A percentile compares a stretch with the other conserved stretches of the same genome.
phyloP scores from a whole-genome alignment of 2,329 filamentous ascomycete genomes.

The Fusarium anguioides region DNA sequence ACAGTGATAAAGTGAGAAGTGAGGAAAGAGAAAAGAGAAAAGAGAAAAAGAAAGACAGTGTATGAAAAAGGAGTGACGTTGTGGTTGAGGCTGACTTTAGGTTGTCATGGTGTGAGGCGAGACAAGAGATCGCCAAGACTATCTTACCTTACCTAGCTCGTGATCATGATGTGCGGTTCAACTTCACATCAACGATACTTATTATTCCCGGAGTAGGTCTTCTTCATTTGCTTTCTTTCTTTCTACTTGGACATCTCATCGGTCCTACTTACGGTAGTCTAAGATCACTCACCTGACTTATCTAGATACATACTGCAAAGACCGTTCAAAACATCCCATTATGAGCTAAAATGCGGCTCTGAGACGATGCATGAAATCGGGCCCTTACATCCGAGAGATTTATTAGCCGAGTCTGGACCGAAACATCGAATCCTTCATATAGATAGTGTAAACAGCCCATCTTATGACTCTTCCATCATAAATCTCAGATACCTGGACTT shows the following conservation, averaged over 20 bases:
- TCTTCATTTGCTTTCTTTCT: no score
- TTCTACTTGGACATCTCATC: rapidly evolving
- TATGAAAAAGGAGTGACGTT: neutral
- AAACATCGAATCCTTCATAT: constrained; percentile 32
- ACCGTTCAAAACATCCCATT: neutral
- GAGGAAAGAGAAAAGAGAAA: neutral
- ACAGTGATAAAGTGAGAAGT: neutral
- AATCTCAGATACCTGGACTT: neutral
- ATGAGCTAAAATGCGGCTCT: constrained; percentile 3
- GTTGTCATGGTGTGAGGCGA: constrained; percentile 6
- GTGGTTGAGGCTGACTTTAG: constrained; percentile 19
- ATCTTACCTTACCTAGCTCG: neutral
- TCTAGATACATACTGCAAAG: neutral
- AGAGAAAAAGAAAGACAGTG: neutral
- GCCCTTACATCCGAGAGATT: constrained; percentile 40
- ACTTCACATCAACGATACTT: neutral
- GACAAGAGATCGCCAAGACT: constrained; percentile 24
- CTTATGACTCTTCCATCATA: neutral
- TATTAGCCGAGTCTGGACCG: constrained; percentile 45
- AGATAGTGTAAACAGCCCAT: constrained; percentile 5
- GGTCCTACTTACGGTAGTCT: rapidly evolving
- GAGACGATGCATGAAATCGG: constrained; percentile 11
- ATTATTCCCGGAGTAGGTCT: neutral
- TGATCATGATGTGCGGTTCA: neutral
- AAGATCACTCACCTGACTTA: no score